phyloP scores from a whole-genome alignment of 805 yeast genomes.

The Cyberlindnera amylophila region DNA sequence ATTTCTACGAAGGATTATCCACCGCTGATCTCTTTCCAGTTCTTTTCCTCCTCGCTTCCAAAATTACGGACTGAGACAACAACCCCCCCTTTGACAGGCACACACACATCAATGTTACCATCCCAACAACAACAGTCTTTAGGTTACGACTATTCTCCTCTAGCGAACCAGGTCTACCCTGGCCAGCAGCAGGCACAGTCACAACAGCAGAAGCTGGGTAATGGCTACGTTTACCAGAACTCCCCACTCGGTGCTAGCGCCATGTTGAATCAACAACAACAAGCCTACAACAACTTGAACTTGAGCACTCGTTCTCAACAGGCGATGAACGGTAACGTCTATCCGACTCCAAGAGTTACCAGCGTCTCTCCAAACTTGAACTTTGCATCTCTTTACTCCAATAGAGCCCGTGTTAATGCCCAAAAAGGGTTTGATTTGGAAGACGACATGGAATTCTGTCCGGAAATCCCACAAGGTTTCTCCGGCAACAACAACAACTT shows the following conservation, averaged over 20 bases:
- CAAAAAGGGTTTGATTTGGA: slow-evolving; percentile 60
- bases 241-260: slow-evolving; percentile 17
- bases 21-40: no score
- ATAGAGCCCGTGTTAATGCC: slow-evolving; percentile 51
- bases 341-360: slow-evolving; percentile 22
- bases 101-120: slow-evolving; percentile 6
- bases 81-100: background rate
- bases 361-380: slow-evolving; percentile 22
- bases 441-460: slow-evolving; percentile 64
- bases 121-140: slow-evolving; percentile 11
- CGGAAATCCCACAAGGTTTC: slow-evolving; percentile 32
- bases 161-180: slow-evolving; percentile 11
- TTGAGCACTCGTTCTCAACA: slow-evolving; percentile 18
- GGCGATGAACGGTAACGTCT: slow-evolving; percentile 5
- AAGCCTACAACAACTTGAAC: slow-evolving; percentile 22
- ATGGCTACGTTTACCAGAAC: slow-evolving; percentile 14
- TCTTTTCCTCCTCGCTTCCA: no score
- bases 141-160: slow-evolving; percentile 15
- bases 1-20: no score
- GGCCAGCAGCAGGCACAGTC: slow-evolving; percentile 7
- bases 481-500: slow-evolving; percentile 8
- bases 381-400: slow-evolving; percentile 38
- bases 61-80: background rate
- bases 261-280: slow-evolving; percentile 15
- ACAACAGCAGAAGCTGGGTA: slow-evolving; percentile 13